Evolutionary conservation across 202 grass and related monocot genomes (phyloP).

Genomic region (Panicum hallii): DNA sequence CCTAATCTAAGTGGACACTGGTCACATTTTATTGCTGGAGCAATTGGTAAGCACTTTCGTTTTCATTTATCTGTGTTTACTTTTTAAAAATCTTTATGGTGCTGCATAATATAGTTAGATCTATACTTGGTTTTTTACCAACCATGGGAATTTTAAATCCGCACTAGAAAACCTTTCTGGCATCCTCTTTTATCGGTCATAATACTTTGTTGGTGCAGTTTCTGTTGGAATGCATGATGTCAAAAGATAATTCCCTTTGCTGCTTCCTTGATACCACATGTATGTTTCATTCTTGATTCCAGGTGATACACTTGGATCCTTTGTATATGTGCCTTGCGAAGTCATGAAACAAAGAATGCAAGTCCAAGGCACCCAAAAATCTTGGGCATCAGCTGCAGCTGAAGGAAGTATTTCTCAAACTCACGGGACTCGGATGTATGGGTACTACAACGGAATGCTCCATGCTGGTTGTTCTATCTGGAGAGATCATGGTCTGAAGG

Average conservation of each 20-base stretch:
- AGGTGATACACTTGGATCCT: conserved; percentile 98
- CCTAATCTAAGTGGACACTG: conserved; percentile 81
- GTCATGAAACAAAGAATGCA: conserved; percentile 98
- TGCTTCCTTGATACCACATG: conserved; percentile 24
- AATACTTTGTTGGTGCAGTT: conserved; percentile 28
- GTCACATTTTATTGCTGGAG: conserved; percentile 95
- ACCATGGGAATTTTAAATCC: not conserved
- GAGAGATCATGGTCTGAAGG: conserved; percentile 80
- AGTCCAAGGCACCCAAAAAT: conserved; percentile 88
- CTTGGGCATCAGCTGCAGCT: conserved; percentile 60
- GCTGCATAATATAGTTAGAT: not conserved
- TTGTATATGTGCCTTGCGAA: conserved; percentile 96
- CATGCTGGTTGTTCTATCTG: conserved; percentile 89
- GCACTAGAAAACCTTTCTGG: conserved; percentile 15
- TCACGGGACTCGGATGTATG: conserved; percentile 65
- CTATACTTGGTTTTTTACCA: not conserved
- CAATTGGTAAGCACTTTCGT: conserved; percentile 63
- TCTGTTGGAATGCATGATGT: conserved; percentile 29
- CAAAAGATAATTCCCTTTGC: conserved; percentile 1
- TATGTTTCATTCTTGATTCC: conserved; percentile 41
- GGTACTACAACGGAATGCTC: conserved; percentile 92
- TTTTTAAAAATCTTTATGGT: not conserved
- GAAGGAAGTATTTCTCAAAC: conserved; percentile 65
- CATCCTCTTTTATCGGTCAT: not conserved
- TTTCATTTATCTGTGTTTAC: conserved; percentile 24